These are phyloP conservation scores for Penicillium sp. DNA, from an alignment of 2,329 filamentous ascomycete species.

Conservation along the genomic window DNA sequence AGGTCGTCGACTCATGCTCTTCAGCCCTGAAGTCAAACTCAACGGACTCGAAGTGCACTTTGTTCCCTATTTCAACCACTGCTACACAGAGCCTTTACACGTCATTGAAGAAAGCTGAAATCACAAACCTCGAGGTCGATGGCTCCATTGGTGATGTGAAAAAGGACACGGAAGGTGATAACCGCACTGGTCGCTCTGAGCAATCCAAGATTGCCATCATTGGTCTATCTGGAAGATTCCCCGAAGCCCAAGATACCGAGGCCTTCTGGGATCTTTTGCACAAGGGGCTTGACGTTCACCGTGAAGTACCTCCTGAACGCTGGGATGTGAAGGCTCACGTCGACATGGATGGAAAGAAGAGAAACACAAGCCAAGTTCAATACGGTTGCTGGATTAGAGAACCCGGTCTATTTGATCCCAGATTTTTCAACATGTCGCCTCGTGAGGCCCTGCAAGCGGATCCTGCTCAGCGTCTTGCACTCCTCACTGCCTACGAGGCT, in stretches of 20 bases:
- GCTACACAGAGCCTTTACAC: constrained; percentile 33
- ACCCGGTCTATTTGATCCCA: constrained; percentile 72
- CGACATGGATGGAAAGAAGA: constrained; percentile 66
- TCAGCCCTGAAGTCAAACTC: constrained; percentile 22
- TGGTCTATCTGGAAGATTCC: constrained; percentile 74
- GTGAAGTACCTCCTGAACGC: constrained; percentile 58
- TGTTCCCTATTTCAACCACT: constrained; percentile 31
- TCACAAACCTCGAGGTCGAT: constrained; percentile 27
- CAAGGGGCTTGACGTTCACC: constrained; percentile 69
- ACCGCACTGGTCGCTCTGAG: constrained; percentile 30
- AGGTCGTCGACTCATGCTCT: constrained; percentile 33
- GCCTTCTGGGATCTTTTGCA: constrained; percentile 71
- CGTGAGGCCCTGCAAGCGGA: constrained; percentile 75
- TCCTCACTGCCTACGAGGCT: constrained; percentile 75
- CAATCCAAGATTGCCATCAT: constrained; percentile 75
- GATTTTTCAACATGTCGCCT: constrained; percentile 84
- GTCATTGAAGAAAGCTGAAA: constrained; percentile 28
- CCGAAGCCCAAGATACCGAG: constrained; percentile 65
- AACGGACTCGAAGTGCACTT: constrained; percentile 16
- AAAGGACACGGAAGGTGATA: constrained; percentile 18
- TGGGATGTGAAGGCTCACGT: constrained; percentile 68
- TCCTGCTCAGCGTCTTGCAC: constrained; percentile 71
- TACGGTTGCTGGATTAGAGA: constrained; percentile 73
- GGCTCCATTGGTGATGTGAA: constrained; percentile 25
- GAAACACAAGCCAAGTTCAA: constrained; percentile 72